Conservation (phyloP, 2,329 filamentous ascomycete species). For the Clonostachys rhizophaga region DNA sequence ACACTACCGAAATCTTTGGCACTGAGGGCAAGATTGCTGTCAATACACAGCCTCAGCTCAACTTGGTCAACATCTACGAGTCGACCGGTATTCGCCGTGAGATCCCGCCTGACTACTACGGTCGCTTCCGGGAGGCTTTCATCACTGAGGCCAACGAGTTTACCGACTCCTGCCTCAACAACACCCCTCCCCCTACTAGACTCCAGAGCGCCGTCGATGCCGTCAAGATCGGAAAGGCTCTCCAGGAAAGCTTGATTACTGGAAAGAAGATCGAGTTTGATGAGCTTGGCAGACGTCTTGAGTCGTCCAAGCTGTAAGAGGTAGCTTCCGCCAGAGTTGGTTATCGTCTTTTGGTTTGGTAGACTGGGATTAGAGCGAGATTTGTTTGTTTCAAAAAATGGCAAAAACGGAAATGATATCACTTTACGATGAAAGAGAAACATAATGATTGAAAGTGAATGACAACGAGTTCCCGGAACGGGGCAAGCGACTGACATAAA, state of each 20-base stretch:
- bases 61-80: slow-evolving; percentile 51
- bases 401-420: no score
- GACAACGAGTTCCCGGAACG: no score
- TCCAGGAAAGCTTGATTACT: slow-evolving; percentile 51
- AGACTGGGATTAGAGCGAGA: no score
- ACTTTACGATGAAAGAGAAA: no score
- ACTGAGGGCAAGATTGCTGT: slow-evolving; percentile 59
- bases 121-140: slow-evolving; percentile 58
- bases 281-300: slow-evolving; percentile 38
- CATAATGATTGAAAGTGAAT: no score
- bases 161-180: slow-evolving; percentile 51
- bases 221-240: slow-evolving; percentile 54
- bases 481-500: no score
- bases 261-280: slow-evolving; percentile 56
- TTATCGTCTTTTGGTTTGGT: no score
- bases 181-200: slow-evolving; percentile 49
- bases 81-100: slow-evolving; percentile 42
- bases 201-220: slow-evolving; percentile 52
- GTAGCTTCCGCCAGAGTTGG: background rate
- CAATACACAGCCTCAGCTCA: slow-evolving; percentile 51
- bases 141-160: slow-evolving; percentile 62
- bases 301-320: slow-evolving; percentile 25
- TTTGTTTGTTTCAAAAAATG: no score
- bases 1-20: slow-evolving; percentile 63
- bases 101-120: slow-evolving; percentile 59